phyloP scores from a whole-genome alignment of 2,329 filamentous ascomycete genomes.

The Phoma sp. region DNA sequence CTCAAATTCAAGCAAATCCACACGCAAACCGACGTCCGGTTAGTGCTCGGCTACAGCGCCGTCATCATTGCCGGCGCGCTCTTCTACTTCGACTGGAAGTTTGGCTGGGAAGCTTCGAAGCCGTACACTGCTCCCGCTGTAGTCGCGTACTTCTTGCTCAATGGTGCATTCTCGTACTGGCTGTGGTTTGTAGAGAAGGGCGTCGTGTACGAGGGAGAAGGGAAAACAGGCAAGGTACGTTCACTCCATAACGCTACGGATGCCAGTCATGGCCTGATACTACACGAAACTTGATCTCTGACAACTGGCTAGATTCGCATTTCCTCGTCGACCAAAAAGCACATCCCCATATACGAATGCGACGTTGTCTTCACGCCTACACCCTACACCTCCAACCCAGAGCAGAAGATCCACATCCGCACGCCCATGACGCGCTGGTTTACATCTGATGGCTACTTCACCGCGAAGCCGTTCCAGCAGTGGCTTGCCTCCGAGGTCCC shows the following conservation, averaged over 20 bases:
- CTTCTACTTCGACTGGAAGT: conserved; percentile 90
- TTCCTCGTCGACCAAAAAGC: conserved; percentile 75
- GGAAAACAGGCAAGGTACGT: conserved; percentile 69
- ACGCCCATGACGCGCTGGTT: conserved; percentile 79
- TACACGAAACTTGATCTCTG: not conserved
- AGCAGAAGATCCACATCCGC: conserved; percentile 60
- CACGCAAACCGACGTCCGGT: conserved; percentile 78
- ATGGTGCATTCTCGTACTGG: conserved; percentile 81
- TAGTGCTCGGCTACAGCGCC: conserved; percentile 81
- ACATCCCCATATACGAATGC: conserved; percentile 80
- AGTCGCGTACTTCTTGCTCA: conserved; percentile 77
- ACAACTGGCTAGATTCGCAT: conserved; percentile 68
- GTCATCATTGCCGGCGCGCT: conserved; percentile 81
- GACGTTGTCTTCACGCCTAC: conserved; percentile 62
- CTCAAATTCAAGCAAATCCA: conserved; percentile 86
- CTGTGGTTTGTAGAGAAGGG: conserved; percentile 82
- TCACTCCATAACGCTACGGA: not conserved
- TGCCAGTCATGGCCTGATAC: not conserved
- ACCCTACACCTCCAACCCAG: conserved; percentile 36
- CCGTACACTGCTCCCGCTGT: conserved; percentile 81
- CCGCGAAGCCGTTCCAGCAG: conserved; percentile 77
- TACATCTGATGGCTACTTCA: conserved; percentile 72
- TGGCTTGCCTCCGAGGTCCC: conserved; percentile 74
- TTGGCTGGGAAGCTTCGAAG: conserved; percentile 88
- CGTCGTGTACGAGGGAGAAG: conserved; percentile 78